These are phyloP conservation scores for Heritiera littoralis DNA, from an alignment of 345 rosid species.

Conservation along the genomic window DNA sequence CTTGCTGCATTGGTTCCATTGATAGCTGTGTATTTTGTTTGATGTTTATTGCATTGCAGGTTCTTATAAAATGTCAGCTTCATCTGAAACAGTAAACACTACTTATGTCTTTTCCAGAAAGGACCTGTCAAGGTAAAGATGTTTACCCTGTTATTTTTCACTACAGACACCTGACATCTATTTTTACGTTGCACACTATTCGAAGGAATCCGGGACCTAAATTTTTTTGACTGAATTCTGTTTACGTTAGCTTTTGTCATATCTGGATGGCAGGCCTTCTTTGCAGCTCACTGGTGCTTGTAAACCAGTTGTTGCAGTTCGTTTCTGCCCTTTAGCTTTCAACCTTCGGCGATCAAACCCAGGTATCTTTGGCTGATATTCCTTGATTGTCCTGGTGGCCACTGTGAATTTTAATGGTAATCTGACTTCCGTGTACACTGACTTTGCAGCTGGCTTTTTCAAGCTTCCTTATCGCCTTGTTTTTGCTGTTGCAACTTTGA, in stretches of 20 bases:
- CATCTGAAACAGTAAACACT: constrained; percentile 69
- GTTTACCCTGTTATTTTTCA: constrained; percentile 14
- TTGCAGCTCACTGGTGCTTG: constrained; percentile 81
- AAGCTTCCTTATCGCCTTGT: constrained; percentile 88
- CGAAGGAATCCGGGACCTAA: constrained; percentile 4
- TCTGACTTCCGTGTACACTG: constrained; percentile 16
- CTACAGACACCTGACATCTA: not conserved
- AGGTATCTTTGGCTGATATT: constrained; percentile 44
- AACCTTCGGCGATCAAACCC: constrained; percentile 55
- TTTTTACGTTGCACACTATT: not conserved
- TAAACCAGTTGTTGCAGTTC: constrained; percentile 92
- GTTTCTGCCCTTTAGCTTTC: constrained; percentile 78
- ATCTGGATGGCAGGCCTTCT: constrained; percentile 62
- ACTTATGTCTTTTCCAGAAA: constrained; percentile 82
- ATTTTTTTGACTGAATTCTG: not conserved
- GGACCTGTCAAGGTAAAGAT: constrained; percentile 81
- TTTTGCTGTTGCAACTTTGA: constrained; percentile 88
- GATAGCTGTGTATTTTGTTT: constrained; percentile 1
- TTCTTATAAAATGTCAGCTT: constrained; percentile 59
- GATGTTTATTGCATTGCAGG: constrained; percentile 49
- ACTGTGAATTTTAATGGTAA: not conserved
- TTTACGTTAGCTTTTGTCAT: constrained; percentile 6
- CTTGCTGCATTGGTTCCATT: constrained; percentile 8
- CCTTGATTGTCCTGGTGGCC: constrained; percentile 3
- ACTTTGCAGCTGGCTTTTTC: constrained; percentile 70